A percentile compares a stretch with the other conserved stretches of the same genome.
Conservation (phyloP, 2,329 filamentous ascomycete genomes). For the Colletotrichum gloeosporioides region DNA sequence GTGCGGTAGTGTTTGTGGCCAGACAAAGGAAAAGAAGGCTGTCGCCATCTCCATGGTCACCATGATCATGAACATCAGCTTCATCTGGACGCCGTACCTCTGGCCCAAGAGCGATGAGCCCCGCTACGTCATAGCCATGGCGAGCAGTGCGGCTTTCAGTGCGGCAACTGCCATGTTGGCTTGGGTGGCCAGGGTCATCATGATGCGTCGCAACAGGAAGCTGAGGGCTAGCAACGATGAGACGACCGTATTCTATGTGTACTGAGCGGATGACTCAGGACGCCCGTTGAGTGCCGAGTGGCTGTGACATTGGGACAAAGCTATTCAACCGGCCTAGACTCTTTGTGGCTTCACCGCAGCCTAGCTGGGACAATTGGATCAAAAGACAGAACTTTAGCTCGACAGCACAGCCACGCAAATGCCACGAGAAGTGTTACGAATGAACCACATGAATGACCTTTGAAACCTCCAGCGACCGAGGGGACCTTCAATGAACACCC, state of each 20-base stretch:
- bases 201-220: slow-evolving; percentile 39
- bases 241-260: slow-evolving; percentile 29
- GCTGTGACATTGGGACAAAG: not conserved
- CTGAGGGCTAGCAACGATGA: slow-evolving; percentile 29
- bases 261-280: slow-evolving; percentile 12
- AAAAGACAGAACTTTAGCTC: not conserved
- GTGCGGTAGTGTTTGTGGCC: slow-evolving; percentile 41
- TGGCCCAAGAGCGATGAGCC: slow-evolving; percentile 43
- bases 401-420: not conserved
- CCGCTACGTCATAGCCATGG: slow-evolving; percentile 44
- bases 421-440: not conserved
- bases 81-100: slow-evolving; percentile 48
- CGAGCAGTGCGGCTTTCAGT: slow-evolving; percentile 35
- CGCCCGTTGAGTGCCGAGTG: not conserved
- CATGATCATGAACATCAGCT: slow-evolving; percentile 30
- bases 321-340: not conserved
- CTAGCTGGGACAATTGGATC: not conserved
- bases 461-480: not conserved
- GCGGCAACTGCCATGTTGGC: slow-evolving; percentile 38
- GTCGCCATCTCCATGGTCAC: slow-evolving; percentile 35
- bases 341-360: not conserved
- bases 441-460: not conserved
- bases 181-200: slow-evolving; percentile 41
- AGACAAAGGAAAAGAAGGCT: slow-evolving; percentile 50
- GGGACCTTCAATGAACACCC: not conserved